These are phyloP conservation scores for Mycena vulgaris DNA, from an alignment of 768 basidiomycete species.

Conservation along the genomic window DNA sequence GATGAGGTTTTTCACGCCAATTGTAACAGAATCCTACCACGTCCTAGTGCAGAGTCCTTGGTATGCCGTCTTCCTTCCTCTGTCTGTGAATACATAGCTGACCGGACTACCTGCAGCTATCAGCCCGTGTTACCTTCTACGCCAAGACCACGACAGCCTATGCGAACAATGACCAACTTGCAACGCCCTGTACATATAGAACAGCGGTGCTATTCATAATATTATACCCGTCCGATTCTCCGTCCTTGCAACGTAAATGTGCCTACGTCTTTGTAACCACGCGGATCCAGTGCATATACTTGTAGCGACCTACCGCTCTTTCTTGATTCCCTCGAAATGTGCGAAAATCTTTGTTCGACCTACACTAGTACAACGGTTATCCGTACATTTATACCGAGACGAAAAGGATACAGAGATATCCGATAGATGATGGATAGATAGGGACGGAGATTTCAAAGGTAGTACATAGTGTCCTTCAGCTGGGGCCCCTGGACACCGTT, in stretches of 20 bases:
- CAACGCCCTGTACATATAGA: not conserved
- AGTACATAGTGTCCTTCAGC: slow-evolving; percentile 84
- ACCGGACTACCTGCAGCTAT: not conserved
- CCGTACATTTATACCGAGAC: not conserved
- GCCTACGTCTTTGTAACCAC: too few species aligned
- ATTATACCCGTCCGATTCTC: too few species aligned
- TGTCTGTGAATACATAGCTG: not conserved
- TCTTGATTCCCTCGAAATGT: not conserved
- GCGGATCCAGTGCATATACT: too few species aligned
- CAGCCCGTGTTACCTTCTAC: slow-evolving; percentile 13
- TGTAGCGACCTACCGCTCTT: too few species aligned
- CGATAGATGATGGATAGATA: slow-evolving; percentile 26
- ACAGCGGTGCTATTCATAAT: slow-evolving; percentile 3
- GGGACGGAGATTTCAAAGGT: slow-evolving; percentile 59
- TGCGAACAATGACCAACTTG: slow-evolving; percentile 18
- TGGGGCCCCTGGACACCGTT: slow-evolving; percentile 63
- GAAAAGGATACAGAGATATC: not conserved
- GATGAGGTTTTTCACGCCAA: slow-evolving; percentile 37
- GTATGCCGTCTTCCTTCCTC: not conserved
- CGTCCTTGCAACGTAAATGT: too few species aligned
- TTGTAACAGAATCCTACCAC: slow-evolving; percentile 33
- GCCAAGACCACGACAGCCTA: slow-evolving; percentile 5
- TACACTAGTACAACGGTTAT: slow-evolving; percentile 1
- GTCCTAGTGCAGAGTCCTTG: slow-evolving; percentile 7
- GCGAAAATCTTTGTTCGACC: not conserved